Conservation (phyloP, 805 yeast species). For the Sugiyamaella smithiae region DNA sequence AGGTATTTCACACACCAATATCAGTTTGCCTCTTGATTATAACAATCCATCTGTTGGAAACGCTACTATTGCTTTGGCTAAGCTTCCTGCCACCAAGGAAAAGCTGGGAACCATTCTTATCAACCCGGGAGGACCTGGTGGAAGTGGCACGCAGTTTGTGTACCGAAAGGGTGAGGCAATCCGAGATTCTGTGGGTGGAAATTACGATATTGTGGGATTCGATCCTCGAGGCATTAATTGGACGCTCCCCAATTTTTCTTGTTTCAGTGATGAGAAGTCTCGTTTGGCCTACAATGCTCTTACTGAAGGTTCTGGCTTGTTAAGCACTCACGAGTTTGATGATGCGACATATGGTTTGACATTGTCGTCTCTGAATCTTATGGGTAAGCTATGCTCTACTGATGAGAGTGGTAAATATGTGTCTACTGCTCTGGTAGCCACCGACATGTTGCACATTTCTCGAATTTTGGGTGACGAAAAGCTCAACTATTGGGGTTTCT, state of each 20-base stretch:
- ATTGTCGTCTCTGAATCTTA: conserved; percentile 15
- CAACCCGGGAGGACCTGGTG: conserved; percentile 30
- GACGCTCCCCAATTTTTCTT: conserved; percentile 20
- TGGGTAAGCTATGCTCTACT: conserved; percentile 18
- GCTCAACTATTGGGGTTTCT: conserved; percentile 29
- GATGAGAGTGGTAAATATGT: conserved; percentile 17
- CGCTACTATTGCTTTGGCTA: conserved; percentile 12
- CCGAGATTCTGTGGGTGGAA: conserved; percentile 15
- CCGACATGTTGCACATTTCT: conserved; percentile 26
- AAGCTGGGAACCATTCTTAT: conserved; percentile 23
- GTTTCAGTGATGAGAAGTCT: conserved; percentile 12
- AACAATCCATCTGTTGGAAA: conserved; percentile 14
- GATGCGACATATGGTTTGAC: conserved; percentile 17
- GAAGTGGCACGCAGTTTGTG: conserved; percentile 21
- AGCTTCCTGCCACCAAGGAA: conserved; percentile 19
- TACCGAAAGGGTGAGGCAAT: conserved; percentile 13
- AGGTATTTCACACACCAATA: conserved; percentile 7
- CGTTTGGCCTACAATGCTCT: not conserved
- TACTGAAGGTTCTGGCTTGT: not conserved
- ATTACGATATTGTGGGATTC: conserved; percentile 24
- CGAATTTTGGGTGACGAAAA: conserved; percentile 25
- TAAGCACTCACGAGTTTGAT: conserved; percentile 7
- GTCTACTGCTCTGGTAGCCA: conserved; percentile 25
- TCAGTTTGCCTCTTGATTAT: conserved; percentile 14
- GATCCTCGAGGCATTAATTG: conserved; percentile 28